These are phyloP conservation scores for Perilla frutescens DNA, from an alignment of 257 asterid species.

Conservation along the genomic window DNA sequence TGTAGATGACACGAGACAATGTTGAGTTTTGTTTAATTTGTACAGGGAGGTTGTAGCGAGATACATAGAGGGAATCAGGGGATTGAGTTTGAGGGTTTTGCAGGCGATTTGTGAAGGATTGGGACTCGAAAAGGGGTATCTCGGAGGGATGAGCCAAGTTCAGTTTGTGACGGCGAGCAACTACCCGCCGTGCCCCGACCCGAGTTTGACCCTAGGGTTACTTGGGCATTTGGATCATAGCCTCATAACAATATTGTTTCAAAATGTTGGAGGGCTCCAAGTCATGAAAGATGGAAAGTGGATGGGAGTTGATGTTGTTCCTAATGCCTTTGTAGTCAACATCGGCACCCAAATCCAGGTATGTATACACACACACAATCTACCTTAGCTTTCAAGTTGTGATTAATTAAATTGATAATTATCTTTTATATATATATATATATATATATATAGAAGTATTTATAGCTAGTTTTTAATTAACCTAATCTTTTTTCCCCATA, in stretches of 20 bases:
- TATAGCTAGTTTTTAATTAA: too few species aligned
- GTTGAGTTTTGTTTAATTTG: not conserved
- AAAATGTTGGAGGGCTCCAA: slow-evolving; percentile 62
- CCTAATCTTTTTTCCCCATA: not conserved
- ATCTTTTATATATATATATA: too few species aligned
- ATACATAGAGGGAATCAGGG: slow-evolving; percentile 47
- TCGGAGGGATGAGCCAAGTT: slow-evolving; percentile 44
- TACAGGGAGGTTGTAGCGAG: slow-evolving; percentile 48
- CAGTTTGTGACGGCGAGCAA: slow-evolving; percentile 55
- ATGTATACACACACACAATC: not conserved
- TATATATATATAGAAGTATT: too few species aligned
- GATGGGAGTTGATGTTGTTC: slow-evolving; percentile 56
- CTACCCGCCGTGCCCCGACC: slow-evolving; percentile 73
- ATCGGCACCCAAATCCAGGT: slow-evolving; percentile 69
- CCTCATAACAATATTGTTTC: slow-evolving; percentile 55
- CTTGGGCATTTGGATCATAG: slow-evolving; percentile 61
- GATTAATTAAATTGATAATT: too few species aligned
- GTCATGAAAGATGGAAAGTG: slow-evolving; percentile 56
- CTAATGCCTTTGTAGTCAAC: slow-evolving; percentile 60
- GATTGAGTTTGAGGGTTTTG: slow-evolving; percentile 45
- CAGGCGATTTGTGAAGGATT: slow-evolving; percentile 56
- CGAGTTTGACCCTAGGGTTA: slow-evolving; percentile 55
- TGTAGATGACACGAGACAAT: too few species aligned
- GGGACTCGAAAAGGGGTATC: slow-evolving; percentile 54
- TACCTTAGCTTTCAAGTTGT: too few species aligned